These are phyloP conservation scores for Cicer judaicum DNA, from an alignment of 306 rosid genomes.

Conservation along the genomic window DNA sequence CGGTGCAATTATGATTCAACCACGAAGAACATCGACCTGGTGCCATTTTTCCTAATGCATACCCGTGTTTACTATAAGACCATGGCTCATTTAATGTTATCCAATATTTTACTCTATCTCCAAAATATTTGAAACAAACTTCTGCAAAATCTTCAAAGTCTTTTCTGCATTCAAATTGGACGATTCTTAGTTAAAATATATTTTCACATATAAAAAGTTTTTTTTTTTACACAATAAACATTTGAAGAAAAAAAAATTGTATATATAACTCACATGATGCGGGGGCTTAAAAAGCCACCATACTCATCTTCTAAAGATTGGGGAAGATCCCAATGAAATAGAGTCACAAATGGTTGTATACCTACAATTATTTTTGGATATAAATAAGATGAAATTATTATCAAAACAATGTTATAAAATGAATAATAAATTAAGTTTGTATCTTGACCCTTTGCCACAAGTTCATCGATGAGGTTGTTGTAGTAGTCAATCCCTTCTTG, in stretches of 20 bases:
- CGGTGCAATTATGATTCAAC: not conserved
- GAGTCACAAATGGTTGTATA: not conserved
- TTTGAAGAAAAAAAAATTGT: not conserved
- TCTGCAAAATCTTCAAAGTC: not conserved
- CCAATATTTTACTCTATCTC: not conserved
- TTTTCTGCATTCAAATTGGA: not conserved
- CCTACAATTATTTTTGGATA: not conserved
- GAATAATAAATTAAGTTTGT: not conserved
- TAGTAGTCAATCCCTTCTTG: constrained; percentile 58
- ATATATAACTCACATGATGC: not conserved
- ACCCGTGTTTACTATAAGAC: not conserved
- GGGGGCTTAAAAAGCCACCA: not conserved
- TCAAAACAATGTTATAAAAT: not conserved
- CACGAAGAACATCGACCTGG: not conserved
- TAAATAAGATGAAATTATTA: too few species aligned
- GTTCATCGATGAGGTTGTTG: constrained; percentile 60
- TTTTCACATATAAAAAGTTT: too few species aligned
- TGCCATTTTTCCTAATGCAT: not conserved
- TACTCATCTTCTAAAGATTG: not conserved
- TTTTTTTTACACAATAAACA: too few species aligned
- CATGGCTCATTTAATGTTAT: not conserved
- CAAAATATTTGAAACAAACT: not conserved
- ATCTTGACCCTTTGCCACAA: constrained; percentile 50
- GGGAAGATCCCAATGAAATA: not conserved
- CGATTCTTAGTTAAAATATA: too few species aligned